Evolutionary conservation across 768 basidiomycete genomes (phyloP).

Genomic region (Lactarius sanguifluus): DNA sequence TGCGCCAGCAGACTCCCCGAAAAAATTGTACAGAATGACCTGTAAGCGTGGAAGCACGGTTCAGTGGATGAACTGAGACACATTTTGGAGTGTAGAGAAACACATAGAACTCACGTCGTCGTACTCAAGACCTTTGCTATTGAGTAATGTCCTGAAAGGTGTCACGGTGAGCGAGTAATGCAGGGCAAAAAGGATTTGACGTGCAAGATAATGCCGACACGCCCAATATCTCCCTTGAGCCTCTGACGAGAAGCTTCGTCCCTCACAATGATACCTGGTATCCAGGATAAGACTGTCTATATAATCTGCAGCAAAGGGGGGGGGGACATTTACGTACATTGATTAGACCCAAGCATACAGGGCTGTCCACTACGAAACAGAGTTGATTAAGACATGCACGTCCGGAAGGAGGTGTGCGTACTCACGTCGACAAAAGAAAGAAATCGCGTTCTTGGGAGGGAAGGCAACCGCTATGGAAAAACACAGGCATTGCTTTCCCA

Average conservation of each 20-base stretch:
- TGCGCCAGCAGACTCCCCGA: constrained; percentile 57
- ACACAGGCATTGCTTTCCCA: constrained; percentile 55
- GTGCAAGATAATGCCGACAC: constrained; percentile 59
- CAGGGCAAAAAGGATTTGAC: constrained; percentile 24
- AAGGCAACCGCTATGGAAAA: constrained; percentile 49
- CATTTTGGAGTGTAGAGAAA: background rate
- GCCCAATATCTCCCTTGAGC: constrained; percentile 52
- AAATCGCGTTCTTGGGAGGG: constrained; percentile 5
- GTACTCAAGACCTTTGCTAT: constrained; percentile 68
- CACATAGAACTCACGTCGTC: constrained; percentile 46
- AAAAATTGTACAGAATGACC: constrained; percentile 77
- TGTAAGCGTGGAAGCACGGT: constrained; percentile 30
- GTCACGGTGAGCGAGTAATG: background rate
- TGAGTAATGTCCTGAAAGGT: constrained; percentile 50
- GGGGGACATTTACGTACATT: constrained; percentile 47
- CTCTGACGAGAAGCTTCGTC: constrained; percentile 51
- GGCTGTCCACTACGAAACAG: constrained; percentile 40
- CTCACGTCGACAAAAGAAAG: constrained; percentile 15
- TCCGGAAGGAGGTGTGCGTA: background rate
- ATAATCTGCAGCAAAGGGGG: background rate
- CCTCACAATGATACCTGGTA: constrained; percentile 66
- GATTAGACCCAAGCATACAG: constrained; percentile 62
- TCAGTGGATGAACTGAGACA: background rate
- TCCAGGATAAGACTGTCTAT: background rate
- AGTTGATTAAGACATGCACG: background rate